Percentiles rank a stretch among this genome's conserved stretches.
Conservation (phyloP, 805 yeast species). For the Wilhelminamyces savonicus region DNA sequence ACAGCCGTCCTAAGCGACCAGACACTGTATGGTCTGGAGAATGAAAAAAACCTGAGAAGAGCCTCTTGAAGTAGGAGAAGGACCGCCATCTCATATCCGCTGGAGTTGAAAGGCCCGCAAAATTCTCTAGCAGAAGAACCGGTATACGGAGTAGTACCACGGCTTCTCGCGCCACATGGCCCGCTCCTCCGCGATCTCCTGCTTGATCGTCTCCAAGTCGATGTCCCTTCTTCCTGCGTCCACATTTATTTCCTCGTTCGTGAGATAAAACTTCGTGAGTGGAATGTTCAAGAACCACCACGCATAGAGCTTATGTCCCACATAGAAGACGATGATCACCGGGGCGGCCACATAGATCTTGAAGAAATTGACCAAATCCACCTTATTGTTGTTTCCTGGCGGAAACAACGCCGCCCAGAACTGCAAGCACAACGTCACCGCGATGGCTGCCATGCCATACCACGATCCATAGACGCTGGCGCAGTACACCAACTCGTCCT, state of each 20-base stretch:
- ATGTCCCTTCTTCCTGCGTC: conserved; percentile 33
- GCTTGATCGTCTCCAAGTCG: conserved; percentile 46
- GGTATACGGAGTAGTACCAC: conserved; percentile 7
- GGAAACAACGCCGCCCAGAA: conserved; percentile 36
- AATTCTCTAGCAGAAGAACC: conserved; percentile 12
- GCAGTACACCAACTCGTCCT: conserved; percentile 25
- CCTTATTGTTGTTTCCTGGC: conserved; percentile 16
- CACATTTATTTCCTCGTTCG: conserved; percentile 6
- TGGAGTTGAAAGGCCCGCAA: neutral
- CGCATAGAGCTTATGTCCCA: conserved; percentile 46
- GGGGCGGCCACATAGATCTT: conserved; percentile 45
- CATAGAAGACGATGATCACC: conserved; percentile 38
- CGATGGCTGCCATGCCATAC: conserved; percentile 22
- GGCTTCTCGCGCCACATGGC: conserved; percentile 5
- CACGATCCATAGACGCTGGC: conserved; percentile 27
- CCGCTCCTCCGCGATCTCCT: conserved; percentile 44
- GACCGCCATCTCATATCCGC: no score
- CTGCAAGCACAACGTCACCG: conserved; percentile 24
- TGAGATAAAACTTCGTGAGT: conserved; percentile 16
- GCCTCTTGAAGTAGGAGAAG: no score
- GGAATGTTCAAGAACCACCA: conserved; percentile 17
- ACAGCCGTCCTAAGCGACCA: no score
- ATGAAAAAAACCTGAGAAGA: no score
- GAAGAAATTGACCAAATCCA: conserved; percentile 42
- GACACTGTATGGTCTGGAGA: no score